phyloP scores from a whole-genome alignment of 495 filamentous ascomycete species.

The Cercophora scortea region DNA sequence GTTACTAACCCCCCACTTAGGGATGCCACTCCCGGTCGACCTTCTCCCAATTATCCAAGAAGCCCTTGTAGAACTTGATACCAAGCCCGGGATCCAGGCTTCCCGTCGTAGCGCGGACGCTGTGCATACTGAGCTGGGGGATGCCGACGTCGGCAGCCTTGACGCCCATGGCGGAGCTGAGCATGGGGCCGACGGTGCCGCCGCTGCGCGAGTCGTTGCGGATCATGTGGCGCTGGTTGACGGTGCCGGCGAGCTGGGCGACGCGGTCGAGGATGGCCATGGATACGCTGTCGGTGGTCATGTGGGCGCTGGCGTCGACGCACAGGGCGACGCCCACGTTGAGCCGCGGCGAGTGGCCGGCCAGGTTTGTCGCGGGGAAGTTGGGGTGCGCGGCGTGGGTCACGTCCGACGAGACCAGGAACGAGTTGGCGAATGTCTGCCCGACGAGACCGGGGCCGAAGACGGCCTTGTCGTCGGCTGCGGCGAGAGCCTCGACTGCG shows the following conservation, averaged over 20 bases:
- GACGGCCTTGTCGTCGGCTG: conserved; percentile 15
- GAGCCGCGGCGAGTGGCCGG: conserved; percentile 77
- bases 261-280: conserved; percentile 67
- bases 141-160: conserved; percentile 85
- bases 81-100: conserved; percentile 82
- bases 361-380: conserved; percentile 71
- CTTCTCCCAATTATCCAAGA: conserved; percentile 80
- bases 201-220: conserved; percentile 82
- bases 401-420: conserved; percentile 88
- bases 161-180: conserved; percentile 72
- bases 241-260: conserved; percentile 58
- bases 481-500: conserved; percentile 60
- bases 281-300: conserved; percentile 81
- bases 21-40: conserved; percentile 72
- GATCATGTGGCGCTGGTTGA: conserved; percentile 88
- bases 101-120: conserved; percentile 84
- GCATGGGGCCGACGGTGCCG: conserved; percentile 93
- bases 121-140: conserved; percentile 91
- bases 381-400: conserved; percentile 94
- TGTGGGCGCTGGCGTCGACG: conserved; percentile 85
- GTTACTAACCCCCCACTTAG: background rate
- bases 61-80: conserved; percentile 79
- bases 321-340: conserved; percentile 82
- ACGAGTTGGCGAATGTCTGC: conserved; percentile 86
- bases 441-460: conserved; percentile 62